Conservation (phyloP, 495 filamentous ascomycete species). For the Hypoxylon subgilvum region DNA sequence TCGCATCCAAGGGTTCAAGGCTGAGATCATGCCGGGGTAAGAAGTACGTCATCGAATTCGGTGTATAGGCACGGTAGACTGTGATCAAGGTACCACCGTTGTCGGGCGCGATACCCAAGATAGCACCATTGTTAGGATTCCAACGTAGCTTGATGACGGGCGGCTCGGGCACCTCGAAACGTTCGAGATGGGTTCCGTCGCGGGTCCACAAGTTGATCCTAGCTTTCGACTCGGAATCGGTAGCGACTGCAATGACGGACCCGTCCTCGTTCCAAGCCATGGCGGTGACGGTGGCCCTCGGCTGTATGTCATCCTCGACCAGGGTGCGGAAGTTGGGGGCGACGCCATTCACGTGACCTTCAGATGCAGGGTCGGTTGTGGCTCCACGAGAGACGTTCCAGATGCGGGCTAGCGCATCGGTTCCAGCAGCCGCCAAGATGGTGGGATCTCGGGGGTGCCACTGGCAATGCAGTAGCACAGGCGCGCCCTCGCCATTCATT, state of each 20-base stretch:
- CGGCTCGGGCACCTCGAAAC: conserved; percentile 54
- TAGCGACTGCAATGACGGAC: conserved; percentile 70
- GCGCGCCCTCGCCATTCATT: conserved; percentile 50
- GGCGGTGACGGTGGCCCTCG: conserved; percentile 59
- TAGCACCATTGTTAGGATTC: conserved; percentile 60
- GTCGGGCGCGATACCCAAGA: conserved; percentile 63
- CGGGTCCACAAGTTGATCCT: conserved; percentile 71
- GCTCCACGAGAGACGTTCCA: conserved; percentile 71
- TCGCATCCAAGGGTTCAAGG: conserved; percentile 59
- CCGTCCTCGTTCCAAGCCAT: conserved; percentile 77
- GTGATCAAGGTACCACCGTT: conserved; percentile 56
- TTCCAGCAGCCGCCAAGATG: conserved; percentile 74
- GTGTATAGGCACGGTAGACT: conserved; percentile 52
- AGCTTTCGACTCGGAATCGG: conserved; percentile 65
- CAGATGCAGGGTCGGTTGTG: conserved; percentile 50
- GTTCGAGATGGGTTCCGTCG: conserved; percentile 58
- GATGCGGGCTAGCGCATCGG: conserved; percentile 77
- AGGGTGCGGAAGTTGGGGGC: conserved; percentile 47
- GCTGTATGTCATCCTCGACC: conserved; percentile 53
- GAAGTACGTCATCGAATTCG: conserved; percentile 48
- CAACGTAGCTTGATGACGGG: conserved; percentile 66
- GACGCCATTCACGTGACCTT: conserved; percentile 54
- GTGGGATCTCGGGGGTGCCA: conserved; percentile 81
- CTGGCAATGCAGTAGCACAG: conserved; percentile 69
- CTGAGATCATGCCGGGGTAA: conserved; percentile 54